Conservation (phyloP, 345 rosid species). For the Raphanus raphanistrum region DNA sequence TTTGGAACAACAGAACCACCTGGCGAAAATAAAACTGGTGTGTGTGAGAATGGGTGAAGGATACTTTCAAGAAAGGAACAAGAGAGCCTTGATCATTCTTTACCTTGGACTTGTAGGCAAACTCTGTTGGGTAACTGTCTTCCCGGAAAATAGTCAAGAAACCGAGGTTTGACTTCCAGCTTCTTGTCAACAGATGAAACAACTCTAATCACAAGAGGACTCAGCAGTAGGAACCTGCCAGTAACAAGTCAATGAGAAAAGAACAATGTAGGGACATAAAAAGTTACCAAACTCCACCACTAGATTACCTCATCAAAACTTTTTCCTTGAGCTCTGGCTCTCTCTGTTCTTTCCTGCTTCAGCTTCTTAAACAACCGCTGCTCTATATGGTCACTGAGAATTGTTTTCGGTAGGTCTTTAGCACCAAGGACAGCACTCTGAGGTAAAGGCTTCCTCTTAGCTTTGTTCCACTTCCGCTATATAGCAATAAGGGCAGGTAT, state of each 20-base stretch:
- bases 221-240: constrained; percentile 77
- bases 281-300: too few species aligned
- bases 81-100: constrained; percentile 12
- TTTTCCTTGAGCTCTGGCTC: constrained; percentile 85
- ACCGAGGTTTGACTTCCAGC: constrained; percentile 93
- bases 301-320: constrained; percentile 63
- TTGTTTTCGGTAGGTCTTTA: constrained; percentile 90
- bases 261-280: too few species aligned
- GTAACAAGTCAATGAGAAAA: too few species aligned
- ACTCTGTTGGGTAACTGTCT: constrained; percentile 88
- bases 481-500: constrained; percentile 98
- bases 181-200: constrained; percentile 99
- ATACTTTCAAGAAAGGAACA: background rate
- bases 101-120: constrained; percentile 97
- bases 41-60: background rate
- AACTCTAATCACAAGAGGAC: constrained; percentile 90
- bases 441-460: constrained; percentile 86
- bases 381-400: constrained; percentile 97
- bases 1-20: constrained; percentile 94
- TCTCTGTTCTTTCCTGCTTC: constrained; percentile 79
- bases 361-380: constrained; percentile 73
- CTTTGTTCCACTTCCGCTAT: constrained; percentile 87
- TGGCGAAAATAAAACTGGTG: constrained; percentile 43
- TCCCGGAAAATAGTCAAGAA: constrained; percentile 95
- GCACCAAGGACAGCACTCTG: constrained; percentile 99